Percentiles rank a stretch among this genome's conserved stretches.
phyloP scores from a whole-genome alignment of 306 rosid species.

The Prunus salicina region DNA sequence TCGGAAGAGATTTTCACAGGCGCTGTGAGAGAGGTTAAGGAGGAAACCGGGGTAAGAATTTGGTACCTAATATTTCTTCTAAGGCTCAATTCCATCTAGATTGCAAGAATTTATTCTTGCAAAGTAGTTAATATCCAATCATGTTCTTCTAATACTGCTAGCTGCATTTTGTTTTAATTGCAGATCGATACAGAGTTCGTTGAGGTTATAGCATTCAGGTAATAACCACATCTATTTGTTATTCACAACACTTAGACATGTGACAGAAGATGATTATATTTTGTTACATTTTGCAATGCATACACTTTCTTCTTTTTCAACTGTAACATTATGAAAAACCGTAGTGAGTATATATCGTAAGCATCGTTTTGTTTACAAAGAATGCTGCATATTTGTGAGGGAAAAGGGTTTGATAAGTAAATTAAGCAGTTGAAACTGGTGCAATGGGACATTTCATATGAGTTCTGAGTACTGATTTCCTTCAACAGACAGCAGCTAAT shows the following conservation, averaged over 20 bases:
- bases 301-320: not conserved
- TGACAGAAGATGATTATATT: not conserved
- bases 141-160: slow-evolving; percentile 17
- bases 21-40: slow-evolving; percentile 92
- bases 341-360: not conserved
- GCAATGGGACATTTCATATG: not conserved
- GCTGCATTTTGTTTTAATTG: slow-evolving; percentile 24
- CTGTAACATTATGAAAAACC: not conserved
- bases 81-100: not conserved
- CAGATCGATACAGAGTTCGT: slow-evolving; percentile 89
- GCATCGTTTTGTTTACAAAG: not conserved
- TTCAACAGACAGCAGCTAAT: slow-evolving; percentile 17
- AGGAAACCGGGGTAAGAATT: slow-evolving; percentile 85
- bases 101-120: slow-evolving; percentile 1
- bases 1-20: slow-evolving; percentile 93
- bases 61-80: not conserved
- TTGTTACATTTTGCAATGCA: too few relatives aligned
- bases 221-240: slow-evolving; percentile 4
- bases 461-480: not conserved
- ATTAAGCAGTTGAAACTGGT: not conserved
- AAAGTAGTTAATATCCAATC: not conserved
- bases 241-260: too few relatives aligned
- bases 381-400: not conserved
- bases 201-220: slow-evolving; percentile 98
- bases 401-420: not conserved